phyloP scores from a whole-genome alignment of 2,329 filamentous ascomycete species.

The Fusarium dimerum region DNA sequence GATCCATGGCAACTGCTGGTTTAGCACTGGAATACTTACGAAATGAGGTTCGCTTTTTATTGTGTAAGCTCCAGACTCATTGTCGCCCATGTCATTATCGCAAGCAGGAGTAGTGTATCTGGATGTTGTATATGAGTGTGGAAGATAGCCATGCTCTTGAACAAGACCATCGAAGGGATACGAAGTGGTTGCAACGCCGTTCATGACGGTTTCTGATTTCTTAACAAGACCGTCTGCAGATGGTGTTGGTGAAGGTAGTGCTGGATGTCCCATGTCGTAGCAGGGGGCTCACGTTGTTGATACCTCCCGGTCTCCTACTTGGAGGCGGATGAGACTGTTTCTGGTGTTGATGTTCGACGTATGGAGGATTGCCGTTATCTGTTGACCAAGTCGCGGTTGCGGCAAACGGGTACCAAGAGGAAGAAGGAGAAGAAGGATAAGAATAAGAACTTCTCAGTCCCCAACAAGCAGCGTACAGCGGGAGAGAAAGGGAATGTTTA shows the following conservation, averaged over 20 bases:
- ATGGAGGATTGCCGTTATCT: constrained; percentile 2
- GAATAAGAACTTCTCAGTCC: background rate
- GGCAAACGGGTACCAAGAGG: background rate
- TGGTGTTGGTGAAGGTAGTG: constrained; percentile 48
- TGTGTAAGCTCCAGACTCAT: constrained; percentile 20
- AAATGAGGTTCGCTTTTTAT: constrained; percentile 16
- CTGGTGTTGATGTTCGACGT: background rate
- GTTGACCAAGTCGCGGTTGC: background rate
- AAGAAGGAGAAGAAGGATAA: background rate
- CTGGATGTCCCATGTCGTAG: constrained; percentile 38
- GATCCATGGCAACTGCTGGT: background rate
- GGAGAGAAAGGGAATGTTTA: constrained; percentile 1
- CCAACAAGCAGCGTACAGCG: background rate
- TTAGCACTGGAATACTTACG: constrained; percentile 12
- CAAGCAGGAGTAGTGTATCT: constrained; percentile 22
- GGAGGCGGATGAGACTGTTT: background rate
- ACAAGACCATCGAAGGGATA: constrained; percentile 11
- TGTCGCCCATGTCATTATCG: constrained; percentile 18
- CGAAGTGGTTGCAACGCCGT: constrained; percentile 10
- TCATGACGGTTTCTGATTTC: constrained; percentile 15
- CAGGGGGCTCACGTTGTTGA: constrained; percentile 4
- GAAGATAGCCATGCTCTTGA: constrained; percentile 8
- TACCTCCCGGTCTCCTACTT: background rate
- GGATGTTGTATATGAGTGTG: constrained; percentile 8
- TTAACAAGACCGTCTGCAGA: constrained; percentile 30